A percentile compares a stretch with the other conserved stretches of the same genome.
Evolutionary conservation across 2,329 filamentous ascomycete genomes (phyloP).

Genomic region (Mariannaea elegans): DNA sequence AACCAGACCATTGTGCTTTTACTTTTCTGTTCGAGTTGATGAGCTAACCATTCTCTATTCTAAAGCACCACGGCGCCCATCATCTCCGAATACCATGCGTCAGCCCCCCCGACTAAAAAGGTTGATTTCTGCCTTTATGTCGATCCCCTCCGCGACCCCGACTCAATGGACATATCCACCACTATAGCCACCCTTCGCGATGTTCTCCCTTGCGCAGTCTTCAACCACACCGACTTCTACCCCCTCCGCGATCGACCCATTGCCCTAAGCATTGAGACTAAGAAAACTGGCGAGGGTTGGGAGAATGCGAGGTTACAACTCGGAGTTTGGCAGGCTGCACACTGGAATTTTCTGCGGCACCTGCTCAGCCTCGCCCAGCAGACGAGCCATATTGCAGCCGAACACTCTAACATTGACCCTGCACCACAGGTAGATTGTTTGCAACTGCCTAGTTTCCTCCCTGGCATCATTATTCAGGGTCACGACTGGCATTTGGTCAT

Average conservation of each 20-base stretch:
- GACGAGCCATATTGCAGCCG: no score
- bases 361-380: not conserved
- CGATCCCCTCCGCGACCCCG: not conserved
- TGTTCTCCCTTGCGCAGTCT: not conserved
- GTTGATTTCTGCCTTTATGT: conserved; percentile 4
- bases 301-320: conserved; percentile 13
- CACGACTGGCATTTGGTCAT: conserved; percentile 25
- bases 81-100: conserved; percentile 6
- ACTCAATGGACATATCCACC: not conserved
- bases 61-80: conserved; percentile 6
- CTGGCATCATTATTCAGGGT: conserved; percentile 20
- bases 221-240: conserved; percentile 9
- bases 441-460: not conserved
- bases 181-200: not conserved
- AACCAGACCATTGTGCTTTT: not conserved
- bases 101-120: not conserved
- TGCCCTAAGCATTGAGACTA: conserved; percentile 19
- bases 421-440: no score
- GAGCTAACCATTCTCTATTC: not conserved
- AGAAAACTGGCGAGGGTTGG: conserved; percentile 18
- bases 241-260: conserved; percentile 15
- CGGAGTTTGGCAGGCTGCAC: conserved; percentile 12
- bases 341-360: conserved; percentile 6
- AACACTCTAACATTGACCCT: no score
- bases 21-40: no score